Base-by-base conservation (phyloP, 148 eudicot genomes). In the Bassia scoparia region DNA sequence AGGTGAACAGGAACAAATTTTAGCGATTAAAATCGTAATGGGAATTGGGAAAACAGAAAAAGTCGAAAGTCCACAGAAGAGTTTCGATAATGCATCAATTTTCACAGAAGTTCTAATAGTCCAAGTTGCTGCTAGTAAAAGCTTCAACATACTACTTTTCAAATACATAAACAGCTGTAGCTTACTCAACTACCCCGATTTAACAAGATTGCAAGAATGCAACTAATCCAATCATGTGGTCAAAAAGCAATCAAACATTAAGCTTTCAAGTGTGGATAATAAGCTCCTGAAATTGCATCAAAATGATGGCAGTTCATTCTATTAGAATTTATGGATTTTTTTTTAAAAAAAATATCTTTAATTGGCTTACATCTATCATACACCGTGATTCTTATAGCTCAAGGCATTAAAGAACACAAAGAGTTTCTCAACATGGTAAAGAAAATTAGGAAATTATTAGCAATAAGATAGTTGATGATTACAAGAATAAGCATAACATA, bases 181-280 rank as follows among this genome's bases (percentile, higher is more conserved):
- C 48, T 68, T 50, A 74, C 75, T 58, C 78, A 74, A 79, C 78
- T 15, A 79, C 78, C 48, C 55, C 55, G 69, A 23, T 62, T 61
- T 17, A 61, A 59, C 62, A 29, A 73, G 61, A 69, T 49, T 59
- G 20, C 66, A 78, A 41, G 44, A 43, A 49, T 64, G 68, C 58
- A 62, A 74, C 78, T 54, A 69, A 70, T 63, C 20, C 69, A 73
- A 67, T 78, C 73, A 76, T 68, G 70, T 68, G 50, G 72, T 27
- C 12, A 27, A 72, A 44, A 65, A 71, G 14, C 18, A 26, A 53
- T 70, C 49, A 67, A 73, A 73, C 49, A 33, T 38, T 41, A 38
- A 38, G 58, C 41, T 73, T 70, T 20, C 44, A 27, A 53, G 29
- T 53, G 27, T 21, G 18, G 23, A 71, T 52, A 50, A 26, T 48